phyloP scores from a whole-genome alignment of 202 grass and related monocot genomes.

The Schoenoplectus tabernaemontani region DNA sequence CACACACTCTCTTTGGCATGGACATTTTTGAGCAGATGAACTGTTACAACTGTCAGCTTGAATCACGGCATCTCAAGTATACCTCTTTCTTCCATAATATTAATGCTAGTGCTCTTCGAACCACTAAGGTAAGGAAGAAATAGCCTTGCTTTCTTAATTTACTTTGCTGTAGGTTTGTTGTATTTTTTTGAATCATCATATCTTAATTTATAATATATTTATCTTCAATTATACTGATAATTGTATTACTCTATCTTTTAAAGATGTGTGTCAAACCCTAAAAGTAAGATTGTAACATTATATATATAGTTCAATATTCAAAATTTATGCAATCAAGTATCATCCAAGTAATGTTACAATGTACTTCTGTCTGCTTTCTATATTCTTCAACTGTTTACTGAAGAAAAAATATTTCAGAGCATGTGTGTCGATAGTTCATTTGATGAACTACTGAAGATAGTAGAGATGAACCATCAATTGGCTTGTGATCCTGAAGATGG shows the following conservation, averaged over 20 bases:
- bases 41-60: constrained; percentile 64
- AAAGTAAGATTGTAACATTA: neutral
- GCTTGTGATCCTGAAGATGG: constrained; percentile 74
- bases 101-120: constrained; percentile 89
- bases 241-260: neutral
- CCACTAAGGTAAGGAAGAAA: constrained; percentile 50
- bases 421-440: constrained; percentile 73
- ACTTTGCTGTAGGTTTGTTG: neutral
- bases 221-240: neutral
- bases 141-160: neutral
- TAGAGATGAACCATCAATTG: constrained; percentile 84
- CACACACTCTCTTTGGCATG: constrained; percentile 84
- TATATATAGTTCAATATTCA: neutral
- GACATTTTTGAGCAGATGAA: constrained; percentile 82
- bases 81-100: constrained; percentile 97
- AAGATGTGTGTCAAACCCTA: neutral
- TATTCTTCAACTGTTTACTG: constrained; percentile 6
- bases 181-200: neutral
- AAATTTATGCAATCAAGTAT: neutral
- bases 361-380: neutral
- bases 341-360: neutral
- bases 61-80: constrained; percentile 81
- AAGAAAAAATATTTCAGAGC: constrained; percentile 33
- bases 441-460: constrained; percentile 84
- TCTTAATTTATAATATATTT: neutral